Base-by-base conservation (phyloP, 495 filamentous ascomycete species). In the Aspergillus olivimuriae region DNA sequence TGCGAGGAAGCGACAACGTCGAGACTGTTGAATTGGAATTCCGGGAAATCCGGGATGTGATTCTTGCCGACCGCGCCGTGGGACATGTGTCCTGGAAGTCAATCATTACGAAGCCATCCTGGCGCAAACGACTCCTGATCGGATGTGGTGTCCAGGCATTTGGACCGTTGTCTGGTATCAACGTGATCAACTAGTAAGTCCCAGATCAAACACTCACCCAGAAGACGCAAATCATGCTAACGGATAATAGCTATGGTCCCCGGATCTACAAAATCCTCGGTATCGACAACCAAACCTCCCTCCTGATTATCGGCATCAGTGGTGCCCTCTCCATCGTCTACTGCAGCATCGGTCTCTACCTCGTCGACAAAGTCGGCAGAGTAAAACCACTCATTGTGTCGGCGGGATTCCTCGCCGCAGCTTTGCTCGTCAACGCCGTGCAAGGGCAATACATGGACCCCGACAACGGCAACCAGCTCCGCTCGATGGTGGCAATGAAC, bases 81-180 rank as follows among this genome's bases (percentile, higher is more conserved):
- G 37, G 42, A 4, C 51, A 55, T n/a, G 51, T 48, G 28, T 53
- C 61, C 2, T 77, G 72, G 72, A 57, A 39, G 1, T 60, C 57
- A 10, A 64, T 77, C 28, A 28, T 79, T 17, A 70, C 67, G n/a
- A 68, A 73, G 16, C 47, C 66, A 4, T 53, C 48, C 15, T 76
- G 71, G 62, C 54, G 74, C 41, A 60, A 60, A 10, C 64, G 74
- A n/a, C 55, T 77, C 3, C 62, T 73, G 34, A 64, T 77, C 9
- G 75, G 73, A 4, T 69, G 66, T 11, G 73, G 70, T 17, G 69
- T 75, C 1, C 75, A 75, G 56, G 72, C 72, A 15, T 73, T 75
- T 8, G 69, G 69, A 16, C 73, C 70, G 44, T 53, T 77, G 3
- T 72, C 68, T 12, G 75, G 74, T 8, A 76, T 77, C 52, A 74